Evolutionary conservation across 192 early-diverging fungal genomes (phyloP).

Genomic region (Entophlyctis luteolus): DNA sequence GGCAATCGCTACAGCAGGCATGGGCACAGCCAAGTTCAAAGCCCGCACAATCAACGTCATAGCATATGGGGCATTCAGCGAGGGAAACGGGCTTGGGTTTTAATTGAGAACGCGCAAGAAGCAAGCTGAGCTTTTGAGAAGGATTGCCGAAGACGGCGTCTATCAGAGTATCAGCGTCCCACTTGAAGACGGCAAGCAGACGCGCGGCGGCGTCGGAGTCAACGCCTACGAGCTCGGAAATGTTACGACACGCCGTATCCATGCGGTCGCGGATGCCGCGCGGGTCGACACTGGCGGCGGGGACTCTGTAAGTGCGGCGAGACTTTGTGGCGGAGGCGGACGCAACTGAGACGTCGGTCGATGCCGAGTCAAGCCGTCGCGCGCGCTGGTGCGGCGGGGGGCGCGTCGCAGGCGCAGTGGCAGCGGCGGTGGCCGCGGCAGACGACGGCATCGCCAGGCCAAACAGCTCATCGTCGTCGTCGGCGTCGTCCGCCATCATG

Average conservation of each 20-base stretch:
- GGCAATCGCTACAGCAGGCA: slow-evolving; percentile 84
- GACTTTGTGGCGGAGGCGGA: no score
- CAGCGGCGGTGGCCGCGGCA: slow-evolving; percentile 59
- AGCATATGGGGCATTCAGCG: slow-evolving; percentile 92
- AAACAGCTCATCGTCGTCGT: slow-evolving; percentile 54
- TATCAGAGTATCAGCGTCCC: neutral
- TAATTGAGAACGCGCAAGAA: neutral
- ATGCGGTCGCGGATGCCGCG: no score
- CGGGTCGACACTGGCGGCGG: no score
- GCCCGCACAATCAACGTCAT: slow-evolving; percentile 51
- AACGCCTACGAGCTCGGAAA: no score
- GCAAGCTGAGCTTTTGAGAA: neutral
- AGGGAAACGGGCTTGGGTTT: slow-evolving; percentile 10
- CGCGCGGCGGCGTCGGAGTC: slow-evolving; percentile 40
- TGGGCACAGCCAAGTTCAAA: slow-evolving; percentile 82
- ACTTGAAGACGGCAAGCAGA: slow-evolving; percentile 6
- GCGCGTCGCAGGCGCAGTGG: slow-evolving; percentile 71
- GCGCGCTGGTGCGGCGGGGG: slow-evolving; percentile 15
- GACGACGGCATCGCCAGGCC: slow-evolving; percentile 56
- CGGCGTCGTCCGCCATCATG: slow-evolving; percentile 29
- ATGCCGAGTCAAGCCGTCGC: no score
- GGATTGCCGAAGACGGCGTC: neutral
- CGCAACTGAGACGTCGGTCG: neutral
- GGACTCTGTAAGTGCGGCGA: no score
- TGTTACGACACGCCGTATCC: no score